A percentile compares a stretch with the other conserved stretches of the same genome.
Evolutionary conservation across 2,329 filamentous ascomycete species (phyloP).

Genomic region (Penicillium sp.): DNA sequence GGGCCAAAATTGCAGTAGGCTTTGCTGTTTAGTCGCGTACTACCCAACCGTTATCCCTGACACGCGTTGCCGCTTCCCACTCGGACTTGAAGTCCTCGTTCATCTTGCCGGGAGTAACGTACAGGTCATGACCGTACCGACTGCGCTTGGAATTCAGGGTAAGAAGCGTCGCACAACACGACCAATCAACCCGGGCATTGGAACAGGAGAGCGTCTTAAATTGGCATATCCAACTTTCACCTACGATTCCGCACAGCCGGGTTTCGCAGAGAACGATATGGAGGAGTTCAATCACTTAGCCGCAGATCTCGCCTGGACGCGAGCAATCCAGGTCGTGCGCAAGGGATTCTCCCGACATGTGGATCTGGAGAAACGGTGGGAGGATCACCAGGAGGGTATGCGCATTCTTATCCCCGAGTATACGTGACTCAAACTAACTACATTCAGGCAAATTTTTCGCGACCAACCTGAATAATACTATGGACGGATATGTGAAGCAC

Average conservation of each 20-base stretch:
- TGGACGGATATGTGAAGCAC: conserved; percentile 33
- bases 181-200: conserved; percentile 52
- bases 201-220: conserved; percentile 46
- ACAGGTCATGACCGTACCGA: conserved; percentile 50
- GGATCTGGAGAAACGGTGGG: conserved; percentile 37
- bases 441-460: conserved; percentile 34
- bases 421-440: neutral
- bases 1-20: conserved; percentile 52
- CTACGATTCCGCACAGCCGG: conserved; percentile 58
- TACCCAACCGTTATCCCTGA: conserved; percentile 61
- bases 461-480: conserved; percentile 29
- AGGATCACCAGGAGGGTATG: conserved; percentile 39
- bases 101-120: conserved; percentile 56
- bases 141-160: conserved; percentile 54
- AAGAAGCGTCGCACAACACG: conserved; percentile 51
- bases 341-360: conserved; percentile 55
- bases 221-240: conserved; percentile 46
- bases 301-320: conserved; percentile 67
- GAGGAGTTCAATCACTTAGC: conserved; percentile 66
- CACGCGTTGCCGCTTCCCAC: conserved; percentile 38
- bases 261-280: conserved; percentile 70
- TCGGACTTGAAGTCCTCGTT: conserved; percentile 51
- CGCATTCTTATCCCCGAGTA: neutral
- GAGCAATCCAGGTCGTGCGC: conserved; percentile 60
- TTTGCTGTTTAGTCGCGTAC: conserved; percentile 62